A percentile compares a stretch with the other conserved stretches of the same genome.
Evolutionary conservation across 257 asterid species (phyloP).

Genomic region (Fraxinus cuspidata): DNA sequence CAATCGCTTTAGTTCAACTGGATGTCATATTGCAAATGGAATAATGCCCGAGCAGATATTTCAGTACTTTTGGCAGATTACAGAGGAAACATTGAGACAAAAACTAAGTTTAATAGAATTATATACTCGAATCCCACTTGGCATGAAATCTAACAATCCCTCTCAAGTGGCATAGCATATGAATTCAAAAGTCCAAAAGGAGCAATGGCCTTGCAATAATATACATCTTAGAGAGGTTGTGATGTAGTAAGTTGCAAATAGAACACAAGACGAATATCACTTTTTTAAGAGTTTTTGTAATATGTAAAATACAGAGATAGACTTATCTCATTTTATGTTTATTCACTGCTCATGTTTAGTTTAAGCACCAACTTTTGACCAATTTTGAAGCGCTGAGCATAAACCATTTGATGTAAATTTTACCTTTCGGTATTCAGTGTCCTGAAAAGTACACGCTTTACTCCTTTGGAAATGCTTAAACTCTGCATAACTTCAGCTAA

Average conservation of each 20-base stretch:
- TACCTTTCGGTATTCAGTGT: slow-evolving; percentile 32
- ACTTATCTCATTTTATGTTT: too few relatives aligned
- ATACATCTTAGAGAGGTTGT: not conserved
- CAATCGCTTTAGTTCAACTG: not conserved
- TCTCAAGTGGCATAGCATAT: not conserved
- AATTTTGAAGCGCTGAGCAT: not conserved
- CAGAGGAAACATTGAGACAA: not conserved
- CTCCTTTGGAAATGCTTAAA: slow-evolving; percentile 27
- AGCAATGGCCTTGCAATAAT: not conserved
- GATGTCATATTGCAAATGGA: not conserved
- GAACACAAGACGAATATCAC: not conserved
- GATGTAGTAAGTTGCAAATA: not conserved
- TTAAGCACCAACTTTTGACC: not conserved
- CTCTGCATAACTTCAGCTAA: slow-evolving; percentile 28
- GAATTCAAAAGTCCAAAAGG: not conserved
- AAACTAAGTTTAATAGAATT: too few relatives aligned
- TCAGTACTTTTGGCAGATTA: not conserved
- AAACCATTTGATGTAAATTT: not conserved
- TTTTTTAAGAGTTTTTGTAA: not conserved
- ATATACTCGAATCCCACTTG: not conserved
- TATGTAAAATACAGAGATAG: not conserved
- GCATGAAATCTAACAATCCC: not conserved
- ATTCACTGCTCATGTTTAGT: not conserved
- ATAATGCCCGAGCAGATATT: not conserved
- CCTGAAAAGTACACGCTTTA: slow-evolving; percentile 27